These are phyloP conservation scores for Antitrichia curtipendula DNA, from an alignment of 225 moss, liverwort and hornwort genomes.

Conservation along the genomic window DNA sequence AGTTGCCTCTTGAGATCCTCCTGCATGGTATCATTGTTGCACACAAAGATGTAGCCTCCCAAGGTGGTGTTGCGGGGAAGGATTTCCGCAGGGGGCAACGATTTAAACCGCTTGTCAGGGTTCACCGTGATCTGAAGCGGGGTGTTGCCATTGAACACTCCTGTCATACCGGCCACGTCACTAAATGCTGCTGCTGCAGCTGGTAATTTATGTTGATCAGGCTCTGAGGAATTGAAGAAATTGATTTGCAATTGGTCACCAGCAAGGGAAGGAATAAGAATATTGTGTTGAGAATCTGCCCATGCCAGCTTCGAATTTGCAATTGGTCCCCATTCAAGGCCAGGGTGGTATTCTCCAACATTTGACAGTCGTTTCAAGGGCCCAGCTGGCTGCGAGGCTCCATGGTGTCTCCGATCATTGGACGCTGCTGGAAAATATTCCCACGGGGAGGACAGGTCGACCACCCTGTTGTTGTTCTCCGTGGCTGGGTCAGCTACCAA, in stretches of 20 bases:
- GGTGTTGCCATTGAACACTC: constrained; percentile 50
- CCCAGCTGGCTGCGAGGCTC: neutral
- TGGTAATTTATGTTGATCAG: neutral
- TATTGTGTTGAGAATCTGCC: neutral
- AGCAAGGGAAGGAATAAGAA: neutral
- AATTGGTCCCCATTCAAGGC: neutral
- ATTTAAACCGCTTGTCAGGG: constrained; percentile 54
- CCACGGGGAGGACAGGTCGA: neutral
- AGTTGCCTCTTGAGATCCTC: constrained; percentile 59
- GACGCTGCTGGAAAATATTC: neutral
- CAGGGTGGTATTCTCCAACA: constrained; percentile 10
- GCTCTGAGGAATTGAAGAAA: neutral
- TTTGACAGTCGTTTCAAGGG: constrained; percentile 3
- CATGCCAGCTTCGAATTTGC: neutral
- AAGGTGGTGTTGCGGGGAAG: constrained; percentile 36
- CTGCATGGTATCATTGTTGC: constrained; percentile 64
- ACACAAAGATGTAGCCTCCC: constrained; percentile 55
- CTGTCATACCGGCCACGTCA: constrained; percentile 21
- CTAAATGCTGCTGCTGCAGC: neutral
- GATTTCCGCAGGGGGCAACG: constrained; percentile 42
- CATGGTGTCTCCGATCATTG: constrained; percentile 14
- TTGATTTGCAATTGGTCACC: neutral
- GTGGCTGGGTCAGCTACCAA: neutral
- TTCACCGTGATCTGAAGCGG: constrained; percentile 40
- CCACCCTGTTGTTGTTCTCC: neutral